phyloP scores from a whole-genome alignment of 176 grass and related monocot genomes.

The Chloris gayana region DNA sequence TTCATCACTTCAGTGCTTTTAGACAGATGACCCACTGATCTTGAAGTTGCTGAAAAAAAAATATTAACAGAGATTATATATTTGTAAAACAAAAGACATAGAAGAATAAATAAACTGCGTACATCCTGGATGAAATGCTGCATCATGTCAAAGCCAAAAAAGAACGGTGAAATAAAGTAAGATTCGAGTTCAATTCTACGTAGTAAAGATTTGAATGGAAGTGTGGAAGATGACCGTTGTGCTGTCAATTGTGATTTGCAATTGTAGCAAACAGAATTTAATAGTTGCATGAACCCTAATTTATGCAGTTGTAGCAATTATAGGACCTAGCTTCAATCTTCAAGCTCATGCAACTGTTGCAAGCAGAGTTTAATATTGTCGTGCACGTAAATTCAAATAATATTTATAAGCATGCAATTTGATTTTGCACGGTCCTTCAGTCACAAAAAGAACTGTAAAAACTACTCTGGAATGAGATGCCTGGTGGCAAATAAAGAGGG shows the following conservation, averaged over 20 bases:
- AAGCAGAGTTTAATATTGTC: neutral
- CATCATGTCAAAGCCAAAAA: conserved; percentile 22
- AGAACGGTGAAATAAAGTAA: neutral
- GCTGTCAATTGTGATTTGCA: neutral
- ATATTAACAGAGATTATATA: conserved; percentile 12
- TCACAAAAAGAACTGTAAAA: neutral
- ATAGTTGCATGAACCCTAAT: neutral
- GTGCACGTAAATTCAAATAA: conserved; percentile 21
- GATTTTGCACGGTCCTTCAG: neutral
- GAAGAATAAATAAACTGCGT: conserved; percentile 10
- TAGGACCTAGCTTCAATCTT: neutral
- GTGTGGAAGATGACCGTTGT: neutral
- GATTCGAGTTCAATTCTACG: neutral
- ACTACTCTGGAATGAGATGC: neutral
- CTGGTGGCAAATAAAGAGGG: neutral
- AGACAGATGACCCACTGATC: conserved; percentile 80
- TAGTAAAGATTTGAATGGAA: neutral
- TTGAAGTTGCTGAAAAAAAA: conserved; percentile 78
- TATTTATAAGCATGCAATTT: neutral
- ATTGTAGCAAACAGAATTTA: neutral
- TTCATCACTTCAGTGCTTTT: conserved; percentile 97
- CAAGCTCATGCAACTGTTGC: neutral
- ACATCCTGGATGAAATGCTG: neutral
- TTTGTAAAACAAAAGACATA: conserved; percentile 16
- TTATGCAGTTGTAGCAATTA: neutral